Evolutionary conservation across 2,329 filamentous ascomycete species (phyloP), one percentile per base, ranked within the genome.

Genomic region (Xylariaceae sp.): DNA sequence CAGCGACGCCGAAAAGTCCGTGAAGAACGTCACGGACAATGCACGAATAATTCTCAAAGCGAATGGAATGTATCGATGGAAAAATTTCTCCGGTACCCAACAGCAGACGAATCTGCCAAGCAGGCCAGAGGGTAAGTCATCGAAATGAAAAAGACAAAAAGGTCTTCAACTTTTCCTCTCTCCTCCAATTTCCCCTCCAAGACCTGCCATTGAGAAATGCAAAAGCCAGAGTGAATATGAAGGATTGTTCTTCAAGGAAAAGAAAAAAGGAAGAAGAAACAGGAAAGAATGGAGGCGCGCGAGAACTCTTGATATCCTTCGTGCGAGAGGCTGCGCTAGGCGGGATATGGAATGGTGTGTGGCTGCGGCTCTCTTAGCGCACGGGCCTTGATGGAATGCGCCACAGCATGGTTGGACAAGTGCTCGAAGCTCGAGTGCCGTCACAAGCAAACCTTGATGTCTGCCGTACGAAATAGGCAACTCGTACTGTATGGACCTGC

Each of bases 131-230:
- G 81, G 81, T 85, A 85, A 85, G 81, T 78, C 69, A 70, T 73
- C 76, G 79, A 80, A 78, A 17, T 17, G 1, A 52, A 48, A 74
- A 66, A 65, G 65, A 74, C 37, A 66, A 65, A 17, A 17, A 2
- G 17, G 73, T 71, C 47, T 30, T 30, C 17, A 17, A 48, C 41
- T 80, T 76, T 80, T 76, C 66, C 65, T 84, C 83, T 87, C 67
- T 82, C 84, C 82, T 83, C 79, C 83, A 82, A 73, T 86, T 87
- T 87, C 84, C 84, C 84, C 83, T 87, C 84, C 81, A 80, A 76
- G 76, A 75, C 76, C 77, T 80, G 78, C 77, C 81, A 84, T 79
- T 76, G 81, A 74, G 5, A 44, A 9, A 72, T 37, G 77, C 77
- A 73, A 77, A 81, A 82, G 78, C 78, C 80, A 84, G 83, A 87